A percentile compares a stretch with the other conserved stretches of the same genome.
phyloP scores from a whole-genome alignment of 23 red algal genomes.

The Chondrus crispus region DNA sequence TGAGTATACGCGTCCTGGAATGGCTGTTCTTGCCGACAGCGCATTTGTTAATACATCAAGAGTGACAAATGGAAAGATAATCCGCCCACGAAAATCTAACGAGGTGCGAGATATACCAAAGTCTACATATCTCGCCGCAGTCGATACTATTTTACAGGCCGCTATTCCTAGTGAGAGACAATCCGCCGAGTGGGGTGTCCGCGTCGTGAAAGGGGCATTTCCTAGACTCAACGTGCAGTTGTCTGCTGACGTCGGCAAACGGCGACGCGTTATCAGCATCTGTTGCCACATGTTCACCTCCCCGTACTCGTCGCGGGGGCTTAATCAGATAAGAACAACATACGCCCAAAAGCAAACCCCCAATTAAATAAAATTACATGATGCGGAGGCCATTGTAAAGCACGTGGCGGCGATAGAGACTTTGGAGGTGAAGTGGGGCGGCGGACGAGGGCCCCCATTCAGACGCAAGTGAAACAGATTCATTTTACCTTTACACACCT shows the following conservation, averaged over 20 bases:
- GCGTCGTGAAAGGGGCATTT: background rate
- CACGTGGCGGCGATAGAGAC: no score
- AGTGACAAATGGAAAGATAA: background rate
- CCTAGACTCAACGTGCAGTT: background rate
- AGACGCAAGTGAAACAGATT: no score
- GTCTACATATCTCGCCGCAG: background rate
- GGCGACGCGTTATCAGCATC: background rate
- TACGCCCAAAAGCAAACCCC: no score
- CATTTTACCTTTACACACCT: no score
- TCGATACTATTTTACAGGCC: background rate
- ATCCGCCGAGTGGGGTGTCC: background rate
- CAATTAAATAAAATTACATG: no score
- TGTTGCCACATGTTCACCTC: no score
- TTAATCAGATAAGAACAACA: no score
- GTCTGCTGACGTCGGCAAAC: background rate
- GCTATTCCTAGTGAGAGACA: conserved; percentile 17
- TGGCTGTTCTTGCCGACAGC: background rate
- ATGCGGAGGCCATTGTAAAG: no score
- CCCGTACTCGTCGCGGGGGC: no score
- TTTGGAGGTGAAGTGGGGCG: no score
- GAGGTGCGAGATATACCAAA: background rate
- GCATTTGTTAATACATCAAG: background rate
- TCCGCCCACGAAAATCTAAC: background rate
- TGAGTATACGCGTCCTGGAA: background rate
- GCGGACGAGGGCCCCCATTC: no score